Evolutionary conservation across 768 basidiomycete species (phyloP).

Genomic region (Leccinum uliginosum): DNA sequence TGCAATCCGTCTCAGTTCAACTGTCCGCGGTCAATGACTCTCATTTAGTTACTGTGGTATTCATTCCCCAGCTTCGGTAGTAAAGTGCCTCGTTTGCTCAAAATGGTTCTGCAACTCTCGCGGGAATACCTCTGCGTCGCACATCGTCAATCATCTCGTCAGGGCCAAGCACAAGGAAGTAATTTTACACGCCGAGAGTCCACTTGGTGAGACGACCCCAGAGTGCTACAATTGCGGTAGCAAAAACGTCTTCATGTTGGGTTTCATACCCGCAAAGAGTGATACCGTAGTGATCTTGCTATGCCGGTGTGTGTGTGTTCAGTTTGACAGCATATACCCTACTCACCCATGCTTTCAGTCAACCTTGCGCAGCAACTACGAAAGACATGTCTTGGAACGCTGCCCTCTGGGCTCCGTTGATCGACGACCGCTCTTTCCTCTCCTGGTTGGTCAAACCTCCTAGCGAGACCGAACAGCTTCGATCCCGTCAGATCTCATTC

Average conservation of each 20-base stretch:
- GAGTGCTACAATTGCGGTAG: slow-evolving; percentile 99
- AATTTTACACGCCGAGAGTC: slow-evolving; percentile 90
- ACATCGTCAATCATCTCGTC: slow-evolving; percentile 98
- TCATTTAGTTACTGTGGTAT: slow-evolving; percentile 89
- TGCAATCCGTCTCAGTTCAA: slow-evolving; percentile 19
- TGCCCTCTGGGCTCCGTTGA: slow-evolving; percentile 95
- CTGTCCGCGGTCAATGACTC: slow-evolving; percentile 8
- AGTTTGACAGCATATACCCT: background rate
- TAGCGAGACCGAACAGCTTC: slow-evolving; percentile 90
- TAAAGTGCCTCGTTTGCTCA: slow-evolving; percentile 86
- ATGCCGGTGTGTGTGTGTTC: slow-evolving; percentile 69
- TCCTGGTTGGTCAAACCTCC: slow-evolving; percentile 99
- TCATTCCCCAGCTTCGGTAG: slow-evolving; percentile 94
- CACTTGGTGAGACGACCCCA: slow-evolving; percentile 94
- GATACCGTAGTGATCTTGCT: slow-evolving; percentile 97
- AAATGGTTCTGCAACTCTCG: slow-evolving; percentile 99
- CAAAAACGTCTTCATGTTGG: slow-evolving; percentile 99
- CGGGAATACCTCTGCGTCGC: slow-evolving; percentile 95
- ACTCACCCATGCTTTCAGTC: slow-evolving; percentile 43
- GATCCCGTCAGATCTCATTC: slow-evolving; percentile 96
- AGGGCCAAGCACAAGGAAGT: slow-evolving; percentile 99
- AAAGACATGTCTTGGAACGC: slow-evolving; percentile 99
- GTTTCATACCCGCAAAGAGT: slow-evolving; percentile 98
- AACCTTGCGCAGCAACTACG: slow-evolving; percentile 95
- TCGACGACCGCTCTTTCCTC: slow-evolving; percentile 98